Base-by-base conservation (phyloP, 805 yeast genomes). In the Torulaspora indica region DNA sequence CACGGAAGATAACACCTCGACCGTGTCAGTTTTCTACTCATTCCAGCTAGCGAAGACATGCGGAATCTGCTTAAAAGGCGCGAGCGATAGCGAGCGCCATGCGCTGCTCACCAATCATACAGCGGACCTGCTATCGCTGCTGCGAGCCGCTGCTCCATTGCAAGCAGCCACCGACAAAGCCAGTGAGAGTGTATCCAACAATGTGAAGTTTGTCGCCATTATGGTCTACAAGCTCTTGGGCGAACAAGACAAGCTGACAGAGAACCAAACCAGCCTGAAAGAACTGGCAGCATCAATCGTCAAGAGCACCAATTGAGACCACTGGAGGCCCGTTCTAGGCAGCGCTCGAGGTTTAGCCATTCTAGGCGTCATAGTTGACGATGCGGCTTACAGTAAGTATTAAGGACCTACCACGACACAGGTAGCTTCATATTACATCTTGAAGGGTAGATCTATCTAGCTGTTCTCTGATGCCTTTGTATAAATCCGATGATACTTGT, bases 401-500 rank as follows among this genome's bases (percentile, higher is more conserved):
- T 23, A 24, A 23, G 38, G 12, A n/a, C 13, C 5, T 20, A 20
- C 22, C 28, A 12, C 4, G n/a, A 12, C n/a, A 25, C 28, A 25
- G 28, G n/a, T 25, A 25, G n/a, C 28, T 25, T 25, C 5, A 25
- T 3, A 8, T 12, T 17, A 25, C n/a, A n/a, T 15, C 15, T 5
- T 7, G 14, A 15, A n/a, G 15, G 17, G n/a, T 9, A 27, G 13
- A 23, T 23, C 12, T 7, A 22, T 5, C 20, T 13, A 33, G 15
- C 12, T 5, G 9, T n/a, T 23, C 23, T 23, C 23, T 10, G 29
- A 40, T 40, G 43, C 8, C 29, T 14, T 22, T 40, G 35, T 27
- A 40, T 22, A 22, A 43, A 12, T 38, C 45, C 9, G 42, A 46
- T 12, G 58, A 52, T 8, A 47, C 58, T 1, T 85, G 93, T 62